phyloP scores from a whole-genome alignment of 1,284 basidiomycete genomes.

The Pisolithus thermaeus region DNA sequence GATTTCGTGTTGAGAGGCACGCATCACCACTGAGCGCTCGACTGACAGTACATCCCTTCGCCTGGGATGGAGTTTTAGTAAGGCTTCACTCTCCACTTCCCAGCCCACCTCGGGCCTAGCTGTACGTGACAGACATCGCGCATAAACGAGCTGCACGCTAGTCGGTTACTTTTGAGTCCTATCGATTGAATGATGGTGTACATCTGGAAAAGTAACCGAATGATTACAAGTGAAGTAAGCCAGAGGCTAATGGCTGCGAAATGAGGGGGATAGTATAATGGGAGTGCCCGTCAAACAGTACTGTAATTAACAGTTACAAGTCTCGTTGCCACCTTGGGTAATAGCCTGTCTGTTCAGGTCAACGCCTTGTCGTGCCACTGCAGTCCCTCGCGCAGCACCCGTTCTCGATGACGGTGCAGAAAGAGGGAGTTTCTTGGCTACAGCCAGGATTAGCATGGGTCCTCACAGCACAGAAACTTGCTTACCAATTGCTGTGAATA shows the following conservation, averaged over 20 bases:
- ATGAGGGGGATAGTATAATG: background rate
- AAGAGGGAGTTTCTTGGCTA: conserved; percentile 78
- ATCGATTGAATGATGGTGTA: background rate
- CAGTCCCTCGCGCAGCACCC: conserved; percentile 39
- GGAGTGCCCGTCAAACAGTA: background rate
- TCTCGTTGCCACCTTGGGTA: conserved; percentile 47
- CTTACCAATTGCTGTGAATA: conserved; percentile 83
- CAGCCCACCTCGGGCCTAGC: too few species aligned
- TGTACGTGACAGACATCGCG: too few species aligned
- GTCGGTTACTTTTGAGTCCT: conserved; percentile 22
- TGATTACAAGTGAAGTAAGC: conserved; percentile 5
- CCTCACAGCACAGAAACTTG: background rate
- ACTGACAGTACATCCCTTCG: too few species aligned
- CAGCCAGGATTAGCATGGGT: conserved; percentile 11
- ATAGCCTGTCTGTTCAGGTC: conserved; percentile 66
- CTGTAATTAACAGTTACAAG: conserved; percentile 64
- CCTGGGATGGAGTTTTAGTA: too few species aligned
- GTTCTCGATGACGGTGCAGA: conserved; percentile 62
- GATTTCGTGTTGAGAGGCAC: too few species aligned
- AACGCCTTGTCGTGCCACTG: conserved; percentile 53
- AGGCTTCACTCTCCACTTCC: too few species aligned
- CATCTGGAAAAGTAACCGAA: background rate
- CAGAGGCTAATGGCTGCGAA: background rate
- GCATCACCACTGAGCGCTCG: too few species aligned
- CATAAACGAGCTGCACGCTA: too few species aligned